These are phyloP conservation scores for Meyerozyma carpophila DNA, from an alignment of 1,139 yeast species.

Conservation along the genomic window DNA sequence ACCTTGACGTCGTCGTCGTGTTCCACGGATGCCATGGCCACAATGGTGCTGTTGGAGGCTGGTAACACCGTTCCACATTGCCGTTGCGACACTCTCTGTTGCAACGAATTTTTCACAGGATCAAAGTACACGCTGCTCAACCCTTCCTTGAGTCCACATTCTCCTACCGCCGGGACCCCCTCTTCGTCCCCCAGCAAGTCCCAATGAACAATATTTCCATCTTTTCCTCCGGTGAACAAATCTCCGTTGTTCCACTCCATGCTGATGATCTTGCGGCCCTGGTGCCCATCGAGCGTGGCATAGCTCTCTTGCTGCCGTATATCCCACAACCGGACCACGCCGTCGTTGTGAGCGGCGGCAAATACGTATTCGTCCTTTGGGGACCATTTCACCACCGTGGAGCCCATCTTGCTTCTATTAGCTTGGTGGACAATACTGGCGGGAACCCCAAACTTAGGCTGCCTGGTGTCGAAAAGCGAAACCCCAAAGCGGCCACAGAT, in stretches of 20 bases:
- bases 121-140: constrained; percentile 36
- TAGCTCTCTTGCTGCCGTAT: constrained; percentile 56
- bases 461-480: constrained; percentile 61
- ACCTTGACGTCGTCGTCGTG: constrained; percentile 29
- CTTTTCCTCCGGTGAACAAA: constrained; percentile 61
- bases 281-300: constrained; percentile 52
- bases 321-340: constrained; percentile 68
- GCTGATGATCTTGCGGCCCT: constrained; percentile 43
- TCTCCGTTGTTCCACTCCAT: constrained; percentile 61
- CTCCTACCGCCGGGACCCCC: constrained; percentile 1
- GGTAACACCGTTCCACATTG: constrained; percentile 61
- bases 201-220: constrained; percentile 75
- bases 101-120: constrained; percentile 25
- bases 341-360: constrained; percentile 63
- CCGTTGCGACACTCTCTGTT: constrained; percentile 31
- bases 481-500: constrained; percentile 68
- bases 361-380: constrained; percentile 53
- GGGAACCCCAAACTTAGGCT: constrained; percentile 35
- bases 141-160: constrained; percentile 46
- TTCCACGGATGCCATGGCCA: constrained; percentile 35
- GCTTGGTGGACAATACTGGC: constrained; percentile 11
- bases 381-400: constrained; percentile 57
- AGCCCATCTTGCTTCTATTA: constrained; percentile 15
- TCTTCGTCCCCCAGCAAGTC: constrained; percentile 37
- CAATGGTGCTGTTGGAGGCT: constrained; percentile 48